phyloP scores from a whole-genome alignment of 352 stramenopile species.

The Aphanomyces invadans region DNA sequence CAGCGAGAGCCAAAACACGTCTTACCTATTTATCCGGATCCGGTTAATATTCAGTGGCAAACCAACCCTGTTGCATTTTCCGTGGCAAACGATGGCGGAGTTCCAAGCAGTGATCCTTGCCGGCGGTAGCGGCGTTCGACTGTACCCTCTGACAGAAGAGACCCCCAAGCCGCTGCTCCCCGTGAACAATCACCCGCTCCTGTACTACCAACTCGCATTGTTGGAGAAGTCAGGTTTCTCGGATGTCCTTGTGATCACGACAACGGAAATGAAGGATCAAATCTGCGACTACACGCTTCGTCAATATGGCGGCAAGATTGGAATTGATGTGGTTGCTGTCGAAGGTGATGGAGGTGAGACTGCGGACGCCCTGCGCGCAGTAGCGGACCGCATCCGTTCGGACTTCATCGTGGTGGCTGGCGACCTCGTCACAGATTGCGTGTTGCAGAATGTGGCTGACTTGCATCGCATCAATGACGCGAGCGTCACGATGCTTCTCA shows the following conservation, averaged over 20 bases:
- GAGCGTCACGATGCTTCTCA: slow-evolving; percentile 75
- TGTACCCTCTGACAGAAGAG: slow-evolving; percentile 73
- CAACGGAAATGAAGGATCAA: slow-evolving; percentile 44
- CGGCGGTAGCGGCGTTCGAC: slow-evolving; percentile 62
- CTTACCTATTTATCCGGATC: neutral
- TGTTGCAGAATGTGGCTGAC: slow-evolving; percentile 74
- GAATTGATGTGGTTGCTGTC: slow-evolving; percentile 66
- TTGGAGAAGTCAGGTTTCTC: slow-evolving; percentile 74
- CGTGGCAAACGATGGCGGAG: slow-evolving; percentile 44
- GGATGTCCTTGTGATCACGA: slow-evolving; percentile 63
- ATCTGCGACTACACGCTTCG: slow-evolving; percentile 72
- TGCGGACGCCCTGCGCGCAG: slow-evolving; percentile 55
- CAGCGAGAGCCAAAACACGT: no score
- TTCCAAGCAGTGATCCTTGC: slow-evolving; percentile 81
- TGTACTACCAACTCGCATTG: slow-evolving; percentile 78
- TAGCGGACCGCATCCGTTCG: slow-evolving; percentile 67
- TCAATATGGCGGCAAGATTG: slow-evolving; percentile 75
- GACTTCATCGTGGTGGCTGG: slow-evolving; percentile 78
- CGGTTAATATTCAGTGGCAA: neutral
- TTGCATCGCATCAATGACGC: slow-evolving; percentile 77
- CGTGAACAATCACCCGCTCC: slow-evolving; percentile 52
- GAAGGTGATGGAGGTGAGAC: slow-evolving; percentile 58
- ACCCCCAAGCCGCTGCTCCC: slow-evolving; percentile 64
- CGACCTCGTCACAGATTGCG: slow-evolving; percentile 69
- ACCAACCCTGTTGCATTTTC: neutral